These are phyloP conservation scores for Avena eriantha DNA, from an alignment of 176 grass and related monocot species.

Conservation along the genomic window DNA sequence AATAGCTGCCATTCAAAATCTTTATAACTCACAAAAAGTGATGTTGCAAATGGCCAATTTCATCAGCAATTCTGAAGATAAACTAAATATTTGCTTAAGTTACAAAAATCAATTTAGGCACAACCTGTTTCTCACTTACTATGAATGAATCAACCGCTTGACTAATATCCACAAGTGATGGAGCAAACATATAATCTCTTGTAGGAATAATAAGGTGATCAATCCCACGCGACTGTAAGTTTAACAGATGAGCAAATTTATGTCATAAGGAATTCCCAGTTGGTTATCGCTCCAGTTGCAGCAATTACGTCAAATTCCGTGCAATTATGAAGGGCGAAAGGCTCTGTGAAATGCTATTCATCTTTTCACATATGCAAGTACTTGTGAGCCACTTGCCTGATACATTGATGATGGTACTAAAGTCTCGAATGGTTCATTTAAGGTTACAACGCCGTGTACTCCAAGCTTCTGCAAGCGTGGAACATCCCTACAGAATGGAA, in stretches of 20 bases:
- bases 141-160: conserved; percentile 90
- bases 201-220: conserved; percentile 93
- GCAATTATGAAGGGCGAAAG: neutral
- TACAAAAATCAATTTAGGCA: neutral
- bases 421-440: conserved; percentile 94
- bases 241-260: conserved; percentile 38
- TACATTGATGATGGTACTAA: conserved; percentile 79
- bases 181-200: conserved; percentile 97
- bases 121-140: conserved; percentile 57
- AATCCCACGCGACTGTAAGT: conserved; percentile 71
- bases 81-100: neutral
- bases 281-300: conserved; percentile 7
- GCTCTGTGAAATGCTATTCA: neutral
- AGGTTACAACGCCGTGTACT: conserved; percentile 73
- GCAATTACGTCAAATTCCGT: conserved; percentile 13
- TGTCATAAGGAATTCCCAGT: conserved; percentile 20
- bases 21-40: neutral
- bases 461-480: conserved; percentile 71
- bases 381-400: conserved; percentile 51
- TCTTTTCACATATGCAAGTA: neutral
- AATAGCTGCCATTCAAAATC: neutral
- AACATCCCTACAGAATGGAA: conserved; percentile 86
- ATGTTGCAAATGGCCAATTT: neutral
- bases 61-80: neutral
- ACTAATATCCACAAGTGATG: conserved; percentile 77